Evolutionary conservation across 257 asterid species (phyloP), one percentile per base, ranked within the genome.

Genomic region (Forsythia suspensa): DNA sequence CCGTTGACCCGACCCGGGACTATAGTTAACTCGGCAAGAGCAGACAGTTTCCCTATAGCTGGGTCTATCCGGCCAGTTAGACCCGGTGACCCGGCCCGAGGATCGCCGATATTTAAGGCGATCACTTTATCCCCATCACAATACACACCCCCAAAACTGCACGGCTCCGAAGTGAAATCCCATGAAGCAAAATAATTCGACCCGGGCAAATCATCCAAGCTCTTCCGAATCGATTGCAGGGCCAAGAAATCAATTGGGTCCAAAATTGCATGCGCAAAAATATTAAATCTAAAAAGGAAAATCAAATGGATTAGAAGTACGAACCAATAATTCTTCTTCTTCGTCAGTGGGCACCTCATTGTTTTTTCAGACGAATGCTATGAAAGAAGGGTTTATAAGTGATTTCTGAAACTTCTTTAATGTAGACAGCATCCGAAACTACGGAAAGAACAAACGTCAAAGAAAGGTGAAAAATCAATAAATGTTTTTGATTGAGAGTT

Each of bases 121-220:
- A 94, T 79, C 44, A 94, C 98, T 18, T 76, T 92, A 52, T 90
- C 92, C 3, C 87, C 93, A 55, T 70, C 89, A 51, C 98, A 94
- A 48, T 85, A 90, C 7, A 94, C 93, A 70, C 98, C 98, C 76
- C 95, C 86, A 76, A 94, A 94, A 76, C 79, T 86, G 72, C 98
- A 94, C 0, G 98, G 98, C 59, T 94, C 97, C 6, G 97, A 87
- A 42, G 98, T 94, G 86, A 94, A 94, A 84, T 92, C 98, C 98
- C 98, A 94, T 0, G 98, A 91, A 48, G 88, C 85, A 10, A 94
- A 87, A n/a, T 79, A 94, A 71, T 86, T 88, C 0, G 98, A 94
- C 7, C 97, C 97, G 0, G 98, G 98, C 81, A 92, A 73, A 88
- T 94, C 98, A 79, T 40, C 75, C 67, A 94, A 79, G 78, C 88